Base-by-base conservation (phyloP, 2,329 filamentous ascomycete species). In the Proliferodiscus dingleyae region DNA sequence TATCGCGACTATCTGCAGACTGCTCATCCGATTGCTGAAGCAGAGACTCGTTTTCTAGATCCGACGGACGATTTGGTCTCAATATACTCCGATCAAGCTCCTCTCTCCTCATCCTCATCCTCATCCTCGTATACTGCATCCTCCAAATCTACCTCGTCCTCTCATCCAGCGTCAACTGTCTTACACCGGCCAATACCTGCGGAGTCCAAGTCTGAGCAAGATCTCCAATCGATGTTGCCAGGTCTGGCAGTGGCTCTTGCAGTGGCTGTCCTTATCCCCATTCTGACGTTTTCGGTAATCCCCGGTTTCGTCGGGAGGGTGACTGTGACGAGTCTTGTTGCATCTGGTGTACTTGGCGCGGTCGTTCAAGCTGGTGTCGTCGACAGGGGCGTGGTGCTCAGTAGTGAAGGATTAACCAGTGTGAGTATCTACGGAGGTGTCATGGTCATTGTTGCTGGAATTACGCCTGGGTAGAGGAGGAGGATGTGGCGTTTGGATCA, bases 201-300 rank as follows among this genome's bases (percentile, higher is more conserved):
- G 5, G 34, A 34, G 19, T 9, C 11, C 49, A 57, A 13, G 56
- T 64, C 4, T 58, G 64, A 36, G 37, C 59, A 63, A 59, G 5
- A 52, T 54, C 4, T 57, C 52, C 39, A 47, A 21, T 39, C 45
- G 3, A 24, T 33, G 3, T 48, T 62, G 3, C 53, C 52, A 4
- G 50, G 47, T 2, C 47, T 72, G 3, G 71, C 74, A 6, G 57
- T 71, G 16, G 71, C 74, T 1, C 63, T 75, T 8, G 74, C 73
- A 0, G 66, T 82, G 1, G 71, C 71, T 0, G 66, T 84, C 2
- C 62, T 83, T 5, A 64, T 80, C 0, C 80, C 81, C 0, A 67
- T 83, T 1, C 56, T 83, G 7, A 71, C 76, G 0, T 85, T 84
- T 56, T 62, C 71, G 4, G 68, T 80, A 18, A 75, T 84, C 16